These are phyloP conservation scores for Biscogniauxia sp. DNA, from an alignment of 2,329 filamentous ascomycete species.

Conservation along the genomic window DNA sequence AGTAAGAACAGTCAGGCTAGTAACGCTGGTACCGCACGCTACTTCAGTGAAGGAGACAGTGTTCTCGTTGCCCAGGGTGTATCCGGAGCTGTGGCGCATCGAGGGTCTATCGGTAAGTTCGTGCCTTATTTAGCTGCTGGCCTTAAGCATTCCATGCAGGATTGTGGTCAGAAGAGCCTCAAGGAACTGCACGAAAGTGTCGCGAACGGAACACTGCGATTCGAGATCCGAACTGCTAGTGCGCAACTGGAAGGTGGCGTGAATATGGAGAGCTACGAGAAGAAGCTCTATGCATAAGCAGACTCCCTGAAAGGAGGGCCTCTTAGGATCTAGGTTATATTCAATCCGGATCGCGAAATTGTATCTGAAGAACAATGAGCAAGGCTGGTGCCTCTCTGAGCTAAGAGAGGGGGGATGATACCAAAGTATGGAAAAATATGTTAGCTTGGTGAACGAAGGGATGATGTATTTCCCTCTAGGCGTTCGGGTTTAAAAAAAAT, in stretches of 20 bases:
- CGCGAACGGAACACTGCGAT: conserved; percentile 72
- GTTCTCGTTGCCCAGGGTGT: conserved; percentile 97
- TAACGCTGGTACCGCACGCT: conserved; percentile 94
- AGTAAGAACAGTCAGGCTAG: conserved; percentile 71
- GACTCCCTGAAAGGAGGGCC: neutral
- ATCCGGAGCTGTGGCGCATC: conserved; percentile 77
- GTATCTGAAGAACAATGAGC: neutral
- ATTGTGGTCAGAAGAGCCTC: conserved; percentile 84
- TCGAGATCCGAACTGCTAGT: conserved; percentile 91
- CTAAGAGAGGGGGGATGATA: conserved; percentile 1
- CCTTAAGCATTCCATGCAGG: conserved; percentile 95
- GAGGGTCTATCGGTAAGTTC: conserved; percentile 88
- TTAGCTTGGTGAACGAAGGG: conserved; percentile 14
- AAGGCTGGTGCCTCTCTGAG: neutral
- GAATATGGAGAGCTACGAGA: conserved; percentile 98
- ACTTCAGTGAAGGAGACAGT: conserved; percentile 96
- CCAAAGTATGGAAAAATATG: neutral
- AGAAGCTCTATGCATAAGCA: conserved; percentile 93
- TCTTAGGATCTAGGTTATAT: neutral
- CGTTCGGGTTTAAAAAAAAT: conserved; percentile 8
- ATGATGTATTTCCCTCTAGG: conserved; percentile 7
- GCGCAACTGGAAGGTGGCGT: conserved; percentile 96
- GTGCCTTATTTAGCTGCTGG: conserved; percentile 93
- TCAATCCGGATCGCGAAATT: neutral
- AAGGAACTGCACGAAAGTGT: conserved; percentile 74